Conservation (phyloP, 495 filamentous ascomycete species). For the Eremomyces bilateralis region DNA sequence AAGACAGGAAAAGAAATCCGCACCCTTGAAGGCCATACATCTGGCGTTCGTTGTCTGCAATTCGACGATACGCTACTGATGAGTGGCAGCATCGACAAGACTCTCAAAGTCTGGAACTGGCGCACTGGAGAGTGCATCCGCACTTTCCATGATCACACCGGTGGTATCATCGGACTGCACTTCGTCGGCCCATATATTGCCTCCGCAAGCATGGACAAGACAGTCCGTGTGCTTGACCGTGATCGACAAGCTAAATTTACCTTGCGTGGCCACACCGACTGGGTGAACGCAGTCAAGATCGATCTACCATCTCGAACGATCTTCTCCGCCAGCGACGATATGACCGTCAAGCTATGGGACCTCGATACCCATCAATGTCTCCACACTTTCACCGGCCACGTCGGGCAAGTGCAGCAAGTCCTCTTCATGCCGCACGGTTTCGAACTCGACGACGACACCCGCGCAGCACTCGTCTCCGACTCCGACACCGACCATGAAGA, state of each 20-base stretch:
- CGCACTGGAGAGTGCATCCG: constrained; percentile 72
- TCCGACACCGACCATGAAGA: constrained; percentile 29
- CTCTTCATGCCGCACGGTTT: constrained; percentile 63
- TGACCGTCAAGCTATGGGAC: constrained; percentile 82
- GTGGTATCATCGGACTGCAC: constrained; percentile 66
- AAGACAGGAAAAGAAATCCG: constrained; percentile 68
- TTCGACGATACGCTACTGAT: constrained; percentile 79
- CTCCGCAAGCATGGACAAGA: constrained; percentile 70
- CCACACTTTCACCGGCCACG: constrained; percentile 71
- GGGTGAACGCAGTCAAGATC: constrained; percentile 82
- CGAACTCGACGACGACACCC: constrained; percentile 53
- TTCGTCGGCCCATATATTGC: constrained; percentile 67
- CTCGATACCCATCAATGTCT: constrained; percentile 62
- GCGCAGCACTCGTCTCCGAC: constrained; percentile 20
- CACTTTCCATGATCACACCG: constrained; percentile 56
- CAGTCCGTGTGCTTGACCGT: constrained; percentile 88
- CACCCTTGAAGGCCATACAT: constrained; percentile 59
- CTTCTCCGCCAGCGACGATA: constrained; percentile 84
- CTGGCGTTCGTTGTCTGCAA: constrained; percentile 69
- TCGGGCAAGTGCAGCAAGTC: constrained; percentile 87
- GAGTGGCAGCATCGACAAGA: constrained; percentile 61
- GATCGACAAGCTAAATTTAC: constrained; percentile 55
- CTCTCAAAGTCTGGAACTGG: constrained; percentile 91
- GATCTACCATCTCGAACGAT: constrained; percentile 64
- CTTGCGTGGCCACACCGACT: constrained; percentile 70